Conservation (phyloP, 2,329 filamentous ascomycete species). For the Cladosporium sphaerospermum region DNA sequence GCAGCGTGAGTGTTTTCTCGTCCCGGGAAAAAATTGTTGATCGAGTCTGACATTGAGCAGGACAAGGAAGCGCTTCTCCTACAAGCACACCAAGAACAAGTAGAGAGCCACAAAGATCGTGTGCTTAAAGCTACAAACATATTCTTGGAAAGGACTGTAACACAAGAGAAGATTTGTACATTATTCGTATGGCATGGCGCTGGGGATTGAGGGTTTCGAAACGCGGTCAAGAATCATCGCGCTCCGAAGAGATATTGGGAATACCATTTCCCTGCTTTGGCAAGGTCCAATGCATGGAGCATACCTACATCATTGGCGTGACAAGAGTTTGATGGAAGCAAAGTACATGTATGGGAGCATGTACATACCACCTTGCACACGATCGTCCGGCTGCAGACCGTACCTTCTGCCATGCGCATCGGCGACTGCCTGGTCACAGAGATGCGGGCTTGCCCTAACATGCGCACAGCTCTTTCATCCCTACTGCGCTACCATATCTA, state of each 20-base stretch:
- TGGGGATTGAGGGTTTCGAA: neutral
- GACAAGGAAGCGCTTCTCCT: constrained; percentile 61
- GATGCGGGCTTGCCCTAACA: neutral
- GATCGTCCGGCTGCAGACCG: too few species aligned
- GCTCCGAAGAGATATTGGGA: too few species aligned
- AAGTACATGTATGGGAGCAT: too few species aligned
- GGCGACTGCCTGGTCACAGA: too few species aligned
- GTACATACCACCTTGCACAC: too few species aligned
- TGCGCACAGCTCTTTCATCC: constrained; percentile 3
- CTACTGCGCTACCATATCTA: neutral
- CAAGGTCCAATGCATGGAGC: too few species aligned
- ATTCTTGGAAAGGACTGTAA: neutral
- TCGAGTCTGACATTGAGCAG: constrained; percentile 33
- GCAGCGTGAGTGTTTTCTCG: constrained; percentile 55
- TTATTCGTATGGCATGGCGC: constrained; percentile 8
- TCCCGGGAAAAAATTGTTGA: too few species aligned
- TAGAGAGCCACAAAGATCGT: constrained; percentile 29
- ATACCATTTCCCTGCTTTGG: too few species aligned
- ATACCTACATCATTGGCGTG: too few species aligned
- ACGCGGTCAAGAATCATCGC: neutral
- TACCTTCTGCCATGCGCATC: too few species aligned
- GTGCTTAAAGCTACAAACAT: neutral
- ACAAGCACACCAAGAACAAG: constrained; percentile 67
- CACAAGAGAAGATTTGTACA: constrained; percentile 1
- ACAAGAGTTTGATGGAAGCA: too few species aligned